These are phyloP conservation scores for Pleurotus citrinopileatus DNA, from an alignment of 768 basidiomycete species.

Conservation along the genomic window DNA sequence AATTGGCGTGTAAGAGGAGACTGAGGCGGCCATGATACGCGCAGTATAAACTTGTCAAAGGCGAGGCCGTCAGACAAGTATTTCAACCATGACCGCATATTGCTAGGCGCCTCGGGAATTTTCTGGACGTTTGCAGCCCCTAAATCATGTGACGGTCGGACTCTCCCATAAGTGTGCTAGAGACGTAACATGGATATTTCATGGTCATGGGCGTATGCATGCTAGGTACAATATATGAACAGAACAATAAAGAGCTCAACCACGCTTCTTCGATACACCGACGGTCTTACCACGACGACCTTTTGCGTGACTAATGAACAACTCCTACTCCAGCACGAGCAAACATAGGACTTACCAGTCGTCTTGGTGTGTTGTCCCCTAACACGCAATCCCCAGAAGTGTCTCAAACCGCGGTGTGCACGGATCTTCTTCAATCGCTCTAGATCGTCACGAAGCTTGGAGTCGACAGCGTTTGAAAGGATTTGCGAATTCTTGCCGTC, in stretches of 20 bases:
- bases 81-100: slow-evolving; percentile 1
- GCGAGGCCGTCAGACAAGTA: not conserved
- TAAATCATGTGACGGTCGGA: not conserved
- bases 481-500: slow-evolving; percentile 98
- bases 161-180: not conserved
- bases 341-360: slow-evolving; percentile 72
- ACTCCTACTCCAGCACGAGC: too few relatives aligned
- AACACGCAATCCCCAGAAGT: slow-evolving; percentile 93
- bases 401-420: slow-evolving; percentile 90
- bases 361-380: slow-evolving; percentile 99
- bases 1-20: slow-evolving; percentile 25
- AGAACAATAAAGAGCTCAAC: slow-evolving; percentile 26
- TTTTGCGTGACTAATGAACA: slow-evolving; percentile 21
- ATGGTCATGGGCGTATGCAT: not conserved
- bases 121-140: slow-evolving; percentile 3
- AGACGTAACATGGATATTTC: not conserved
- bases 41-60: not conserved
- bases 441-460: slow-evolving; percentile 96
- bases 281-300: slow-evolving; percentile 96
- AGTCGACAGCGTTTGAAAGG: slow-evolving; percentile 94
- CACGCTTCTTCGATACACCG: slow-evolving; percentile 92
- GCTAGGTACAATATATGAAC: not conserved
- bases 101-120: not conserved
- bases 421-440: slow-evolving; percentile 99
- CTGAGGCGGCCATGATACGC: slow-evolving; percentile 12